Base-by-base conservation (phyloP, 108 stramenopile species). In the Epithemia pelagica region DNA sequence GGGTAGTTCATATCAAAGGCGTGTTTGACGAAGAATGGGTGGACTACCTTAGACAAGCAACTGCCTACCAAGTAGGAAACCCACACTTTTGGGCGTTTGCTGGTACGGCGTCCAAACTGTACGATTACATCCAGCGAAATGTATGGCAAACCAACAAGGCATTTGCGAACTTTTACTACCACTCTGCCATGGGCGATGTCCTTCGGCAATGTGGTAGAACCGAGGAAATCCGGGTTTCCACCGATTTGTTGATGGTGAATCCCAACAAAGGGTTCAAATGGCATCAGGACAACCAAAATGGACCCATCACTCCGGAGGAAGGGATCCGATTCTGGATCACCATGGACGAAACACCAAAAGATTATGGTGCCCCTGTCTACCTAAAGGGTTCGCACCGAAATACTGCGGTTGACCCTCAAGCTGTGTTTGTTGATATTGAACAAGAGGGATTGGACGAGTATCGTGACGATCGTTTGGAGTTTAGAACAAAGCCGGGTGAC, bases 181-280 rank as follows among this genome's bases (percentile, higher is more conserved):
- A 95, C 62, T 86, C 84, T 20, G 90, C 94, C 24, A 82, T 92
- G 78, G 90, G 90, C 8, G 83, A 90, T 68, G 89, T 92, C 21
- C 75, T 95, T 7, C 73, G 85, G 27, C 94, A 95, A 68, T 80
- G 83, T 63, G 94, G 94, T 18, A 70, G 82, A 25, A 91, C 89
- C 15, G 83, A 89, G 37, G 85, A 92, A 66, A 85, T 95, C 59
- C 87, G 94, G 24, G 73, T 95, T 10, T 84, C 85, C 18, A 95
- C 94, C 0, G 94, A 95, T 74, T 69, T 95, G 20, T 86, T 95
- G 61, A 95, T 95, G 94, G 94, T 95, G 46, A 95, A 95, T 74
- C 94, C 94, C 52, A 95, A 95, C 85, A 92, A 89, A 78, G 94
- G 94, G 32, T 95, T 95, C 83, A 95, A 95, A 62, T 95, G 94